Evolutionary conservation across 2,329 filamentous ascomycete genomes (phyloP).

Genomic region (Paraconiothyrium brasiliense): DNA sequence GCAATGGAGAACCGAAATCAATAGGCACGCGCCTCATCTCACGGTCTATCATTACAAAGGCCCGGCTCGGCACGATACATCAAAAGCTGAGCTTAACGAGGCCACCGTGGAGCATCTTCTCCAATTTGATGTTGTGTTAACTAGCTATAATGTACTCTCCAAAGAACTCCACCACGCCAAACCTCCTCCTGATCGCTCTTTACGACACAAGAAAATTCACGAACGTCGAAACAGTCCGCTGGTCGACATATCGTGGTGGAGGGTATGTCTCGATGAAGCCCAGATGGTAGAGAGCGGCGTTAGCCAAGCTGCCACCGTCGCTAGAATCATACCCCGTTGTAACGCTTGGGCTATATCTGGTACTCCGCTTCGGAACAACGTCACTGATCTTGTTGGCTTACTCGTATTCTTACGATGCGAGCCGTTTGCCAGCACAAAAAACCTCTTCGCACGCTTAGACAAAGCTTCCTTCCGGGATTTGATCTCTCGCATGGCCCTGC

Average conservation of each 20-base stretch:
- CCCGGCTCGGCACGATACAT: slow-evolving; percentile 45
- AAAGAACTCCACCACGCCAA: slow-evolving; percentile 81
- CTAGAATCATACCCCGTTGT: slow-evolving; percentile 79
- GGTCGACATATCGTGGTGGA: slow-evolving; percentile 86
- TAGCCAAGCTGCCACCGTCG: slow-evolving; percentile 82
- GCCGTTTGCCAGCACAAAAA: slow-evolving; percentile 72
- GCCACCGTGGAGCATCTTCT: slow-evolving; percentile 59
- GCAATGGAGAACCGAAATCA: slow-evolving; percentile 71
- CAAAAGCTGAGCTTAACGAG: slow-evolving; percentile 45
- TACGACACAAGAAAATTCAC: slow-evolving; percentile 71
- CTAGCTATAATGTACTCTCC: slow-evolving; percentile 75
- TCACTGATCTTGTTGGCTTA: slow-evolving; percentile 81
- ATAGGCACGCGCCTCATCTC: slow-evolving; percentile 64
- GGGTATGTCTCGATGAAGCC: slow-evolving; percentile 77
- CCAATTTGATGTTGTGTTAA: slow-evolving; percentile 67
- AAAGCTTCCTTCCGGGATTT: slow-evolving; percentile 72
- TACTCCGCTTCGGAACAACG: slow-evolving; percentile 84
- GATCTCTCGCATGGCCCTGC: slow-evolving; percentile 76
- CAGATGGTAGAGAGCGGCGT: slow-evolving; percentile 95
- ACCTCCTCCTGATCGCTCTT: slow-evolving; percentile 74
- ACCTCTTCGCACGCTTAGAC: slow-evolving; percentile 76
- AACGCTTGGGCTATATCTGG: slow-evolving; percentile 94
- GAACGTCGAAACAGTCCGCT: slow-evolving; percentile 77
- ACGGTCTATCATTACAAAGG: slow-evolving; percentile 67
- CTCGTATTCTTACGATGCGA: slow-evolving; percentile 82